Percentiles rank a stretch among this genome's conserved stretches.
Evolutionary conservation across 805 yeast species (phyloP).

Genomic region (Starmerella riodocensis): DNA sequence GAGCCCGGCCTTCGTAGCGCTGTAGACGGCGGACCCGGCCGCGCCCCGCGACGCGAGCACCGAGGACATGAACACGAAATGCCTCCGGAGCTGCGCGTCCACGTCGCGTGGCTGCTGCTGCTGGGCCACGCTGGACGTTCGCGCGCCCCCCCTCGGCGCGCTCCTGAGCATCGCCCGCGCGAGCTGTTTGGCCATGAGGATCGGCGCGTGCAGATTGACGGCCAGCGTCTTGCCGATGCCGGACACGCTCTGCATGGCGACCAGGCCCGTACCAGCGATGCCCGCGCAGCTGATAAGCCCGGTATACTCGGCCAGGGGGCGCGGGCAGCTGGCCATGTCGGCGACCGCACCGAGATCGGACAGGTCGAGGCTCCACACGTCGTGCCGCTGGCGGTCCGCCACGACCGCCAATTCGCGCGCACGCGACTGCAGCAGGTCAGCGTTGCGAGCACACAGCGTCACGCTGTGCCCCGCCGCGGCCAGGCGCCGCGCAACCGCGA

Average conservation of each 20-base stretch:
- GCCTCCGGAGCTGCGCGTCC: not conserved
- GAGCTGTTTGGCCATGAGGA: constrained; percentile 42
- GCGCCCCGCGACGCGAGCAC: constrained; percentile 34
- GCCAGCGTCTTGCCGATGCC: constrained; percentile 37
- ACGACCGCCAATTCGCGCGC: constrained; percentile 15
- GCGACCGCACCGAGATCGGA: constrained; percentile 6
- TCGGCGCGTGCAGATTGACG: constrained; percentile 50
- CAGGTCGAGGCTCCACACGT: constrained; percentile 16
- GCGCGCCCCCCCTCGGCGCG: too few relatives aligned
- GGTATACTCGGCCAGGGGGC: constrained; percentile 28
- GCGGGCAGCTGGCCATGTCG: constrained; percentile 19
- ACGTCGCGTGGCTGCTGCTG: too few relatives aligned
- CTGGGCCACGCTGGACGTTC: too few relatives aligned
- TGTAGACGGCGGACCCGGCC: constrained; percentile 49
- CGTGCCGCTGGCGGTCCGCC: constrained; percentile 11
- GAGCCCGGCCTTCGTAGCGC: constrained; percentile 61
- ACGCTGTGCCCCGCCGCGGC: constrained; percentile 41
- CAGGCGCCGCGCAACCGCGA: constrained; percentile 38
- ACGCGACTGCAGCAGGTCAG: constrained; percentile 27
- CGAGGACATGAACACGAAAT: constrained; percentile 55
- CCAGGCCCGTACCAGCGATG: constrained; percentile 41
- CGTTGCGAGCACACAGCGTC: constrained; percentile 40
- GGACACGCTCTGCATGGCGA: constrained; percentile 32
- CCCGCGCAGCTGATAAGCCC: constrained; percentile 42
- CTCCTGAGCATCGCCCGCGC: constrained; percentile 37